These are phyloP conservation scores for Coniochaeta hoffmannii DNA, from an alignment of 2,329 filamentous ascomycete genomes.

Conservation along the genomic window DNA sequence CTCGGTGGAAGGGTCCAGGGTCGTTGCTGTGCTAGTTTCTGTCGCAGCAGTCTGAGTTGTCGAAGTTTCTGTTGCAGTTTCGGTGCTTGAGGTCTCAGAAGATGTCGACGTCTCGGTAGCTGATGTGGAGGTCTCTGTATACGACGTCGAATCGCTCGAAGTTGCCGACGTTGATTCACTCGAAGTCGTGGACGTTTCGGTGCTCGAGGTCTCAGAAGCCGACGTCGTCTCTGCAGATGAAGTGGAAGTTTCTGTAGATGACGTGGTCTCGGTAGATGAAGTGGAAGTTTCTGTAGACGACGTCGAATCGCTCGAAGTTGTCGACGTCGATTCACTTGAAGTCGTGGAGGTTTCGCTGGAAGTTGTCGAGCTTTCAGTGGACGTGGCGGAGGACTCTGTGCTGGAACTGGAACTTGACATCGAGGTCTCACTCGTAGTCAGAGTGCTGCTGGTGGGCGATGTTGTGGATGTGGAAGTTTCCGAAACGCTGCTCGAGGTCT, in stretches of 20 bases:
- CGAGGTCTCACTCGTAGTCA: not conserved
- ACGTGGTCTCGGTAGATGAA: too few species aligned
- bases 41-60: not conserved
- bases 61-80: not conserved
- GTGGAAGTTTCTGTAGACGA: too few species aligned
- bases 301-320: too few species aligned
- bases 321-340: too few species aligned
- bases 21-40: not conserved
- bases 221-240: too few species aligned
- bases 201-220: too few species aligned
- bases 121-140: too few species aligned
- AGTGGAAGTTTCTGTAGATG: not conserved
- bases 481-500: not conserved
- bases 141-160: too few species aligned
- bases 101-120: not conserved
- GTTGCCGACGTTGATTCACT: too few species aligned
- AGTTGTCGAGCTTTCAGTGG: not conserved
- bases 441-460: not conserved
- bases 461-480: not conserved
- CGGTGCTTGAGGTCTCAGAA: not conserved
- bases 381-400: not conserved
- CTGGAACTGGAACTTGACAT: not conserved
- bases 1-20: not conserved
- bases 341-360: not conserved
- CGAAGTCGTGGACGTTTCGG: too few species aligned